A percentile compares a stretch with the other conserved stretches of the same genome.
Conservation (phyloP, 768 basidiomycete species). For the Pisolithus sp. region DNA sequence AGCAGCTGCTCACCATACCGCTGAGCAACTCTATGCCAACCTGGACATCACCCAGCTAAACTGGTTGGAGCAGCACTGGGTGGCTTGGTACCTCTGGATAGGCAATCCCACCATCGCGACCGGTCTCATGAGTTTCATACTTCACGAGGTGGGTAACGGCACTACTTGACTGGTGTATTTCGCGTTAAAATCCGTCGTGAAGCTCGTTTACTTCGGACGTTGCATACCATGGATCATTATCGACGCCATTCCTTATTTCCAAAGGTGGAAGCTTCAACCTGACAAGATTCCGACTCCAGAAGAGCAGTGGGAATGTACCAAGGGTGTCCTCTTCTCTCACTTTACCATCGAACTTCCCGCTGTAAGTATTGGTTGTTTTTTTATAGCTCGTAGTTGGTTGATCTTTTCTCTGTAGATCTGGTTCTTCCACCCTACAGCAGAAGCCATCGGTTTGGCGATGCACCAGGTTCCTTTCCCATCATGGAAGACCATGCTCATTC, state of each 20-base stretch:
- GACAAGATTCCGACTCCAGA: constrained; percentile 69
- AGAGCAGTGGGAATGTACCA: constrained; percentile 96
- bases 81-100: constrained; percentile 76
- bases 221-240: constrained; percentile 94
- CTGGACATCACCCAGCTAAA: constrained; percentile 55
- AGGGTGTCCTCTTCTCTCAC: constrained; percentile 88
- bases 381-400: neutral
- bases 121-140: constrained; percentile 82
- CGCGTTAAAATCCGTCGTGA: neutral
- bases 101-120: constrained; percentile 91
- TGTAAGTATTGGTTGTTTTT: constrained; percentile 36
- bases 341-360: constrained; percentile 92
- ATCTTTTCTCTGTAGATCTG: constrained; percentile 53
- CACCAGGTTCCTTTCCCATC: constrained; percentile 90
- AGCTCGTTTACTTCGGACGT: constrained; percentile 97
- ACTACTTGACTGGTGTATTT: neutral
- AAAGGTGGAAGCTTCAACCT: constrained; percentile 89
- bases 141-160: constrained; percentile 76
- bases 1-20: constrained; percentile 19
- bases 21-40: constrained; percentile 46
- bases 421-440: constrained; percentile 88
- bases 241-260: constrained; percentile 91
- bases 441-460: constrained; percentile 82
- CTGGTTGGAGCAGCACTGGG: constrained; percentile 79
- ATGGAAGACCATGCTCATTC: constrained; percentile 60